Conservation (phyloP, 805 yeast species). For the Saccharomyces mikatae region DNA sequence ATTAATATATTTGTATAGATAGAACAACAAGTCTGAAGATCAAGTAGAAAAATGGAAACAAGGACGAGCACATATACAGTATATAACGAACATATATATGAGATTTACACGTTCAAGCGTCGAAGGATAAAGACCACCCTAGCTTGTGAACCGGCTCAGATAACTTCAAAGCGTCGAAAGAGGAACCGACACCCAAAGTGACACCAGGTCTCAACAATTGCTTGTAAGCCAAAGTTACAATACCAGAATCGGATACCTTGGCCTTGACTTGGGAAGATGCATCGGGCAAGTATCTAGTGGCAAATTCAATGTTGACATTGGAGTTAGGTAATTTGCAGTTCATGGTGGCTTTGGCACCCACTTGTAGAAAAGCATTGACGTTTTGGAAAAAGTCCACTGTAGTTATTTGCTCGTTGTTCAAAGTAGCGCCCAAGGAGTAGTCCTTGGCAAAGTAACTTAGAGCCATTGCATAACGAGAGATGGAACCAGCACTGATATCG, state of each 20-base stretch:
- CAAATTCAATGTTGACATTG: slow-evolving; percentile 85
- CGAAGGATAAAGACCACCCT: slow-evolving; percentile 88
- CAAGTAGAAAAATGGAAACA: neutral
- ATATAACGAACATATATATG: neutral
- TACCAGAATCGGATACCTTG: slow-evolving; percentile 91
- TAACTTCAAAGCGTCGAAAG: slow-evolving; percentile 90
- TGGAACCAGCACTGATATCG: slow-evolving; percentile 86
- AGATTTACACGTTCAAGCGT: slow-evolving; percentile 50
- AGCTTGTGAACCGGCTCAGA: slow-evolving; percentile 96
- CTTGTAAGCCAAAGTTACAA: slow-evolving; percentile 86
- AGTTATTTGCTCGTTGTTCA: slow-evolving; percentile 79
- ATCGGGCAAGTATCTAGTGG: slow-evolving; percentile 89
- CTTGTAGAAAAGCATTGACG: slow-evolving; percentile 84
- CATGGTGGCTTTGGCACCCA: slow-evolving; percentile 95
- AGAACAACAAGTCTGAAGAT: neutral
- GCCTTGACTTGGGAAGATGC: slow-evolving; percentile 85
- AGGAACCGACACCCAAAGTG: slow-evolving; percentile 92
- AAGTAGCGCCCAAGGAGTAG: slow-evolving; percentile 64
- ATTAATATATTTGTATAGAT: neutral
- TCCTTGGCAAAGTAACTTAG: slow-evolving; percentile 84
- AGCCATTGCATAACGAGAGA: slow-evolving; percentile 88
- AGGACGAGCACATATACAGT: neutral
- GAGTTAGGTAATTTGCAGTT: slow-evolving; percentile 65
- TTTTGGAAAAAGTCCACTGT: slow-evolving; percentile 95
- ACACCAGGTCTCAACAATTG: slow-evolving; percentile 95